Evolutionary conservation across 805 yeast genomes (phyloP), one percentile per base, ranked within the genome.

Genomic region (Lachancea sp.): DNA sequence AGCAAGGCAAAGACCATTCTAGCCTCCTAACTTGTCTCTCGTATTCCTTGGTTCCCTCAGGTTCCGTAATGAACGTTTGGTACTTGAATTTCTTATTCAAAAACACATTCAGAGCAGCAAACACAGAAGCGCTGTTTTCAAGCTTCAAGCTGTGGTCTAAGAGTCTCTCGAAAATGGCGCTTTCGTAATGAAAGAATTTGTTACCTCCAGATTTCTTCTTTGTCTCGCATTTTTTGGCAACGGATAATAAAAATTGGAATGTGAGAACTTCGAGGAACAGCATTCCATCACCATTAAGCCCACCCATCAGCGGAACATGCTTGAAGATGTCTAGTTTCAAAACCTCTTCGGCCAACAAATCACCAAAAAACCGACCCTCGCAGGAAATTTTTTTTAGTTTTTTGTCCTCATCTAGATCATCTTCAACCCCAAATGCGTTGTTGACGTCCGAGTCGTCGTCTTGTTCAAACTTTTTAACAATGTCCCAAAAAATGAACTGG

Each of bases 401-500:
- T 6, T 68, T 52, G 32, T 76, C 80, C 23, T 79, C 89, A 46
- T 71, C 70, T 12, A 58, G 56, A 7, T 59, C 70, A n/a, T 61
- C 54, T 28, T 65, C 64, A 4, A 47, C 54, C 24, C 41, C 50
- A 38, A 51, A 48, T 30, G 53, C 64, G 1, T 49, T 60, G 25
- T 55, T 60, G 6, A 52, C 54, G 24, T 56, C 68, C 48, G 48
- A 53, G 17, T 64, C 69, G 2, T 61, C 67, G 4, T 72, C 75
- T 2, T 71, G 75, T 47, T 85, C 95, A 32, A 86, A 66, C 25
- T 79, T 85, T 49, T 78, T 78, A 13, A 89, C 52, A 32, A 78
- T 71, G 60, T 92, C 96, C 97, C 97, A 92, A 29, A 92, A 69
- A 51, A 78, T 69, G 58, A 92, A 88, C 56, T 90, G 97, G 52